These are phyloP conservation scores for Corchorus capsularis DNA, from an alignment of 345 rosid genomes.

Conservation along the genomic window DNA sequence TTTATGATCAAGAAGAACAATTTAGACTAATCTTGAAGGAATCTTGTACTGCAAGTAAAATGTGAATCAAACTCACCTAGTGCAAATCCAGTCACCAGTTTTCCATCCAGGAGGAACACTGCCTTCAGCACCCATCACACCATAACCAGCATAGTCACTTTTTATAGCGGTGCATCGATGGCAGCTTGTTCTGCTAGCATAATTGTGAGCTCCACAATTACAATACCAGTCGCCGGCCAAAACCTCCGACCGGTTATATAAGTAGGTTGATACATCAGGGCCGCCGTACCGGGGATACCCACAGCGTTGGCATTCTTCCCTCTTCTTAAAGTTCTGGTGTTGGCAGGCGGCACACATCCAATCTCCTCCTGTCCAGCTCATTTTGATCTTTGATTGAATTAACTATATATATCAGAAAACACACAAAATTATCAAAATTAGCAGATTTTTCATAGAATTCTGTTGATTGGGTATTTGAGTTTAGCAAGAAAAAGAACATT, in stretches of 20 bases:
- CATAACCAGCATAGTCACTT: constrained; percentile 33
- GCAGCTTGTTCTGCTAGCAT: constrained; percentile 80
- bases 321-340: constrained; percentile 73
- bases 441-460: constrained; percentile 4
- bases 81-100: constrained; percentile 94
- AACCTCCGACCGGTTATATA: constrained; percentile 55
- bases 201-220: constrained; percentile 92
- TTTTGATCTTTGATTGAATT: constrained; percentile 27
- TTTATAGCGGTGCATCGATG: constrained; percentile 66
- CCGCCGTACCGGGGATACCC: constrained; percentile 75
- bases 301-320: constrained; percentile 77
- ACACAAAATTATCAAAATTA: too few species aligned
- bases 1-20: background rate
- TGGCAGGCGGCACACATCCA: constrained; percentile 85
- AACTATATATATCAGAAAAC: too few species aligned
- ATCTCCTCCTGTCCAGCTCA: constrained; percentile 88
- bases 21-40: background rate
- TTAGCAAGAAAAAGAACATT: background rate
- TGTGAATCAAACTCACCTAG: constrained; percentile 39
- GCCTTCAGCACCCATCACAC: constrained; percentile 29
- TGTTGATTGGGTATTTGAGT: background rate
- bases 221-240: constrained; percentile 98
- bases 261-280: constrained; percentile 60
- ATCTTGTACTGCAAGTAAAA: background rate
- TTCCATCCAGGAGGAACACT: constrained; percentile 82